phyloP scores from a whole-genome alignment of 2,329 filamentous ascomycete genomes.

The Penicillium italicum region DNA sequence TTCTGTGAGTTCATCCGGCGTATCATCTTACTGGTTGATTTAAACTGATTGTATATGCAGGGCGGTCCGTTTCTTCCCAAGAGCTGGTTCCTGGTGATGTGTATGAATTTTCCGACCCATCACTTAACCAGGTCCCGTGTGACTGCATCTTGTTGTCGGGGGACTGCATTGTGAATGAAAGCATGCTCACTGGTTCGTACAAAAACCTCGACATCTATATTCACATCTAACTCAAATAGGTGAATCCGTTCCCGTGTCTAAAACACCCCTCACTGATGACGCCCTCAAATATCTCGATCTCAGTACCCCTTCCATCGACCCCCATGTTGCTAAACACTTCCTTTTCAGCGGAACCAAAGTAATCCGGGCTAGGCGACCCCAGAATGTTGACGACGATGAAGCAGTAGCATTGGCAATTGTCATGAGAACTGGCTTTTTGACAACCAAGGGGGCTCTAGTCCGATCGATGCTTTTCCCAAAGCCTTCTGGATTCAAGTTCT shows the following conservation, averaged over 20 bases:
- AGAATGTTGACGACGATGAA: slow-evolving; percentile 80
- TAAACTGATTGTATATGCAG: slow-evolving; percentile 40
- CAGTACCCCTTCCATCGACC: slow-evolving; percentile 74
- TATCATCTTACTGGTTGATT: background rate
- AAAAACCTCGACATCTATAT: background rate
- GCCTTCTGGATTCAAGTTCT: slow-evolving; percentile 97
- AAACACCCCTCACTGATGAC: slow-evolving; percentile 77
- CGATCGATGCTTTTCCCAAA: slow-evolving; percentile 99
- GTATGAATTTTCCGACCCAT: slow-evolving; percentile 94
- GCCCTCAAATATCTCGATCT: slow-evolving; percentile 73
- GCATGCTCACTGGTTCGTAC: slow-evolving; percentile 76
- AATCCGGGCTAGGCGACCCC: slow-evolving; percentile 80
- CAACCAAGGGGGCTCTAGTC: slow-evolving; percentile 91
- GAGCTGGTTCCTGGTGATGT: slow-evolving; percentile 94
- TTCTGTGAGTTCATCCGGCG: slow-evolving; percentile 63
- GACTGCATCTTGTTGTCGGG: slow-evolving; percentile 88
- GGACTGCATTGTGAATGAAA: slow-evolving; percentile 98
- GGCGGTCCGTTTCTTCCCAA: slow-evolving; percentile 78
- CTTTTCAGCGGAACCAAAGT: slow-evolving; percentile 95
- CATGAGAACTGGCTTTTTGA: slow-evolving; percentile 92
- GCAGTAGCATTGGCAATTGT: slow-evolving; percentile 89
- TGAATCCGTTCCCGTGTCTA: slow-evolving; percentile 95
- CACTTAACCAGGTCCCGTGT: slow-evolving; percentile 79
- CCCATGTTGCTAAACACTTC: slow-evolving; percentile 81
- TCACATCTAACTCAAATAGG: slow-evolving; percentile 47